Conservation (phyloP, 225 moss, liverwort and hornwort genomes). For the Lunularia cruciata region DNA sequence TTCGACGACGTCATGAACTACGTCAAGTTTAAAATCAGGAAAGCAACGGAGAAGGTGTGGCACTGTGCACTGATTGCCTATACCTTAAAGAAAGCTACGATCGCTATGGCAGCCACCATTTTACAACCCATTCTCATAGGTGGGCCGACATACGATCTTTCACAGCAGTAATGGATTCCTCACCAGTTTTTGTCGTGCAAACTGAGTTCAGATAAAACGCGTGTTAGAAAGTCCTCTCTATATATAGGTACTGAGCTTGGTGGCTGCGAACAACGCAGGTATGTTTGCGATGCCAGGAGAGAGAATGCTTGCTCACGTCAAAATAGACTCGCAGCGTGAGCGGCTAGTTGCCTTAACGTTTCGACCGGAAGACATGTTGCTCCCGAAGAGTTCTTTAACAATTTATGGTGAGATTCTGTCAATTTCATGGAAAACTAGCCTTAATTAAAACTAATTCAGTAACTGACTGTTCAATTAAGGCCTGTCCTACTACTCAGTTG, state of each 20-base stretch:
- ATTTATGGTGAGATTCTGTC: conserved; percentile 28
- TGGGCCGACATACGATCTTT: too few species aligned
- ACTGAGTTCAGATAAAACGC: too few species aligned
- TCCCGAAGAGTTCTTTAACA: conserved; percentile 27
- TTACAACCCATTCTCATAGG: conserved; percentile 42
- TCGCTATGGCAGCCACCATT: conserved; percentile 28
- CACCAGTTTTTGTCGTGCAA: too few species aligned
- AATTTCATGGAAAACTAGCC: neutral
- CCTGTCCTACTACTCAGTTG: too few species aligned
- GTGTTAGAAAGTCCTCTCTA: too few species aligned
- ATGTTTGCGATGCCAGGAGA: conserved; percentile 38
- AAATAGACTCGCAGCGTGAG: conserved; percentile 26
- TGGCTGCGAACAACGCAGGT: conserved; percentile 28
- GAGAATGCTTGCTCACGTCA: conserved; percentile 33
- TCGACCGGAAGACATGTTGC: conserved; percentile 35
- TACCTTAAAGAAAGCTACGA: conserved; percentile 3
- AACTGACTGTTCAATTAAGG: too few species aligned
- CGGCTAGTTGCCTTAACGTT: conserved; percentile 40
- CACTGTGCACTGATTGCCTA: conserved; percentile 5
- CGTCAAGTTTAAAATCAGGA: conserved; percentile 6
- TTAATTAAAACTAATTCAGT: neutral
- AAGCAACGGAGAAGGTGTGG: neutral
- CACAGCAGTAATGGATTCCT: too few species aligned
- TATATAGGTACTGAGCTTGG: too few species aligned
- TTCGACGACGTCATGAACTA: conserved; percentile 13